A percentile compares a stretch with the other conserved stretches of the same genome.
phyloP scores from a whole-genome alignment of 2,329 filamentous ascomycete genomes.

The Ophiostoma himal-ulmi region DNA sequence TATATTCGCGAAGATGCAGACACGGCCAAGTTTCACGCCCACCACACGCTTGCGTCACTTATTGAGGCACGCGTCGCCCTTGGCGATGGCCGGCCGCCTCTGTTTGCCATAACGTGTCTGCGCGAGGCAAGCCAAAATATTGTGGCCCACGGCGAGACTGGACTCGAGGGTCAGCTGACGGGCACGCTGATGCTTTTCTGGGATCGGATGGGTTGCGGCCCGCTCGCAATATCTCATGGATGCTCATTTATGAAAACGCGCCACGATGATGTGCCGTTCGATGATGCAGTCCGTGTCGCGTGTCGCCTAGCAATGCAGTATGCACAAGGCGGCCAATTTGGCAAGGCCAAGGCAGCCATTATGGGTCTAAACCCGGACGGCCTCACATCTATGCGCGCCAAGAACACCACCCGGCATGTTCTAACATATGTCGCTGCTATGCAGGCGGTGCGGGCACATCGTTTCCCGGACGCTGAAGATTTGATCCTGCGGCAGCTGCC shows the following conservation, averaged over 20 bases:
- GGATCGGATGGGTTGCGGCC: constrained; percentile 62
- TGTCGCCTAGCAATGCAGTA: constrained; percentile 65
- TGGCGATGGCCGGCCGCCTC: constrained; percentile 22
- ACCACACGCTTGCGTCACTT: constrained; percentile 22
- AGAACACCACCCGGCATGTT: constrained; percentile 21
- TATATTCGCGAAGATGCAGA: constrained; percentile 25
- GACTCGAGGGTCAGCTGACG: constrained; percentile 24
- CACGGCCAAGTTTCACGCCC: not conserved
- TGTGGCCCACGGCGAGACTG: constrained; percentile 17
- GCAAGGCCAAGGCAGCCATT: constrained; percentile 56
- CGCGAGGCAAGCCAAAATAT: constrained; percentile 20
- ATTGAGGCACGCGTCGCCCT: constrained; percentile 25
- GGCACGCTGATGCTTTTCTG: constrained; percentile 57
- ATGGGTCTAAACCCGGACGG: constrained; percentile 26
- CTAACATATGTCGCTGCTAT: constrained; percentile 20
- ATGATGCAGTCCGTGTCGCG: constrained; percentile 70
- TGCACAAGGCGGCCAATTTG: constrained; percentile 62
- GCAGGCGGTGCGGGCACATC: constrained; percentile 21
- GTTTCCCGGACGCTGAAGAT: constrained; percentile 24
- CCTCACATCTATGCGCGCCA: constrained; percentile 22
- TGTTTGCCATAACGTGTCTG: constrained; percentile 21
- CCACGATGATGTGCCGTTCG: constrained; percentile 51
- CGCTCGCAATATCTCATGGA: constrained; percentile 54
- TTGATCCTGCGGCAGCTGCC: constrained; percentile 24
- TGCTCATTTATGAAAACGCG: constrained; percentile 75